Base-by-base conservation (phyloP, 2,329 filamentous ascomycete genomes). In the Penicillium brasilianum region DNA sequence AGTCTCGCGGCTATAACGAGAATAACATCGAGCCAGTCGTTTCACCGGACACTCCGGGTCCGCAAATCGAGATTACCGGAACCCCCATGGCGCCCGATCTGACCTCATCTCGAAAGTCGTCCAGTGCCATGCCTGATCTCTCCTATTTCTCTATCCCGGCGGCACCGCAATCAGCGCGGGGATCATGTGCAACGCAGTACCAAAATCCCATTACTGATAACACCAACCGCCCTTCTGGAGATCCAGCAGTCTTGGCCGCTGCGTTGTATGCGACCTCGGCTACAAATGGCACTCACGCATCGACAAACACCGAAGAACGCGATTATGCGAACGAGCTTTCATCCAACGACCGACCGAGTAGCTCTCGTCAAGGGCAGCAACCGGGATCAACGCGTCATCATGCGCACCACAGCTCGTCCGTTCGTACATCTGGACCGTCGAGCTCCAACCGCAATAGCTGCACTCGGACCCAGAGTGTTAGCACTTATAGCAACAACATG, bases 401-500 rank as follows among this genome's bases (percentile, higher is more conserved):
- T 50, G 69, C 71, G 13, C 71, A 75, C 55, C 71, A 73, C 37
- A 73, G 66, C 48, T 78, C 76, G 1, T 75, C 76, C 18, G 71
- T 67, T 30, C 74, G 72, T 41, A 72, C 69, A 6, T 77, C 76
- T 14, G 72, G 66, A 16, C 71, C 71, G 9, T 72, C 74, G 7
- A 73, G 65, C 34, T 74, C 75, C 4, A 72, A 75, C 58, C 74
- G 76, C 50, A 74, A 76, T 46, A 77, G 75, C 55, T 74, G 74
- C 60, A 76, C 76, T 13, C 74, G 77, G 11, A 78, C 76, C 7
- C 77, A 79, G 56, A 79, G 77, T 58, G 67, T 75, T 57, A 77
- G 78, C 62, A 77, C 77, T 4, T 76, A 79, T 60, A 79, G 78
- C 53, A 79, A 79, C 60, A 77, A 73, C 14, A 75, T 76, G 69